Base-by-base conservation (phyloP, 192 early-diverging fungal species). In the Coemansia sp. region DNA sequence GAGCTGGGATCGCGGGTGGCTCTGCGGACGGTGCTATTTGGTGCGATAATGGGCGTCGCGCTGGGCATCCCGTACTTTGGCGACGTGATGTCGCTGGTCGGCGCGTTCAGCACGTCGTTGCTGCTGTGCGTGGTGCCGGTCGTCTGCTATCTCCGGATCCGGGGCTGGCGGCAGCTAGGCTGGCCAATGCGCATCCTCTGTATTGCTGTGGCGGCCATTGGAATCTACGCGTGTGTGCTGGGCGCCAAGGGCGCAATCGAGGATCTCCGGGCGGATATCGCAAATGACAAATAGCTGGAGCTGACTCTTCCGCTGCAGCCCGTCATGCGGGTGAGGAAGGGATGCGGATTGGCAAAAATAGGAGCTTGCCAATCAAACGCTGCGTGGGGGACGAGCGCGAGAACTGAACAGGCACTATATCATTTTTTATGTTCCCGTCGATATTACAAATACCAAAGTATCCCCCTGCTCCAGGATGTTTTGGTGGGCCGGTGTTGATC, bases 121-220 rank as follows among this genome's bases (percentile, higher is more conserved):
- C 63, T 92, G 11, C 84, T 92, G 66, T 90, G 90, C 63, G 77
- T 90, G 21, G 68, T 93, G 45, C 90, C 89, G 6, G 73, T 87
- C 29, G 39, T 84, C 8, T 89, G 81, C 67, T 87, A 93, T 52
- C 55, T 86, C 21, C 80, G 78, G 60, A 59, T 93, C 29, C 83
- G 75, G 45, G 88, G 89, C 2, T 81, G 82, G 79, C 39, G 69
- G 6, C 66, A 58, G 8, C 59, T 84, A 51, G 53, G 55, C 17
- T 66, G 65, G 64, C 67, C 67, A 31, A 72, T 83, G 52, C 65
- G 83, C 46, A 52, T 75, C 21, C 72, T 82, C 66, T 80, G 55
- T 25, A 63, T 89, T 36, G 87, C 86, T 22, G 53, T 88, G 9
- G 58, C 84, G 1, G 64, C 59, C 6, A 29, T 68, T 10, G 66